Percentiles rank a stretch among this genome's conserved stretches.
Evolutionary conservation across 1,139 yeast genomes (phyloP).

Genomic region (Citeromyces hawaiiensis): DNA sequence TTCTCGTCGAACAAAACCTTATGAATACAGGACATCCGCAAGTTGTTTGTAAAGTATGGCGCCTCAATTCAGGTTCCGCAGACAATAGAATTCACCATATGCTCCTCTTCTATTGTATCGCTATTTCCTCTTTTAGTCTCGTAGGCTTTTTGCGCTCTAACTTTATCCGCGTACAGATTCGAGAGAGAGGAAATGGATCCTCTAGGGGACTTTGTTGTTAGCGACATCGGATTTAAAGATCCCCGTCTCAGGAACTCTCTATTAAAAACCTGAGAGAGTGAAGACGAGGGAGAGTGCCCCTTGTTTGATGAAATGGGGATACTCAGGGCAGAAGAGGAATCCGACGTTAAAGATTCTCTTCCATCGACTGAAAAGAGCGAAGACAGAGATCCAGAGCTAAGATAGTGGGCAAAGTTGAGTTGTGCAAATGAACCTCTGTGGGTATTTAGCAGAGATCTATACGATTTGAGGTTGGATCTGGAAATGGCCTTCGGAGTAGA

Average conservation of each 20-base stretch:
- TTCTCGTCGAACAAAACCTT: no score
- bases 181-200: background rate
- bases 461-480: constrained; percentile 1
- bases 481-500: constrained; percentile 2
- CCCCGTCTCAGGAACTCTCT: background rate
- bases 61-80: no score
- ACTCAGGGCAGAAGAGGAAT: background rate
- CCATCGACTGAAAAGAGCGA: constrained; percentile 1
- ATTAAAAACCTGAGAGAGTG: background rate
- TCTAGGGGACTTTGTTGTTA: background rate
- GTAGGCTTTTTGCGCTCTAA: background rate
- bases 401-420: constrained; percentile 8
- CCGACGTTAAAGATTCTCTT: background rate
- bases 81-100: no score
- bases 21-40: no score
- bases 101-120: background rate
- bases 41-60: no score
- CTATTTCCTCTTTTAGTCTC: background rate
- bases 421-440: constrained; percentile 21
- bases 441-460: constrained; percentile 12
- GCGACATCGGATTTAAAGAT: background rate
- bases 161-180: background rate
- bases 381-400: constrained; percentile 1
- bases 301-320: background rate
- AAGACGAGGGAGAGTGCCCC: background rate